Percentiles rank a stretch among this genome's conserved stretches.
phyloP scores from a whole-genome alignment of 2,329 filamentous ascomycete species.

The Phialocephala sp. region DNA sequence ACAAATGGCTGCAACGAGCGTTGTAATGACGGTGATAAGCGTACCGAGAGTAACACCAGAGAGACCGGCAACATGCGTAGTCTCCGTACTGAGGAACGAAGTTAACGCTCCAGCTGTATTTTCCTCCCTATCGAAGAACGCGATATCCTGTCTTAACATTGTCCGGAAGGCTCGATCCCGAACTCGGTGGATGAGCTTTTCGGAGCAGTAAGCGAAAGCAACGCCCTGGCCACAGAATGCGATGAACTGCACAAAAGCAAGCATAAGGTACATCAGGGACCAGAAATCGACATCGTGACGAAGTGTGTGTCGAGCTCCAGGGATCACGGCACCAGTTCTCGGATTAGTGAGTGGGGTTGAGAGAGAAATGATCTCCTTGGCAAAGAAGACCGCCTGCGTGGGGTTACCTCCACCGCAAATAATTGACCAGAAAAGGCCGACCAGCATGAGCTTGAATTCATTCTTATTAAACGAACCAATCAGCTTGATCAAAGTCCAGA shows the following conservation, averaged over 20 bases:
- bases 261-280: slow-evolving; percentile 86
- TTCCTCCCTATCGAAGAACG: slow-evolving; percentile 88
- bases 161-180: slow-evolving; percentile 82
- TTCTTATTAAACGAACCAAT: slow-evolving; percentile 79
- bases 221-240: slow-evolving; percentile 72
- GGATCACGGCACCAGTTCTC: slow-evolving; percentile 52
- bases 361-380: slow-evolving; percentile 81
- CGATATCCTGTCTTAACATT: slow-evolving; percentile 90
- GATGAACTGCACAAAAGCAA: slow-evolving; percentile 76
- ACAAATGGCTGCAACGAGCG: slow-evolving; percentile 74
- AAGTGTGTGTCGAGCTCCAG: slow-evolving; percentile 47
- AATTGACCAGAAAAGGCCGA: slow-evolving; percentile 75
- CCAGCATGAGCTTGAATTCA: slow-evolving; percentile 74
- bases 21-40: slow-evolving; percentile 79
- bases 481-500: slow-evolving; percentile 79
- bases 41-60: slow-evolving; percentile 89
- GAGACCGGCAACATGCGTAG: slow-evolving; percentile 85
- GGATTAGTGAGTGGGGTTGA: slow-evolving; percentile 50
- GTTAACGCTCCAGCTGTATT: slow-evolving; percentile 90
- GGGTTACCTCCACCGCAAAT: slow-evolving; percentile 85
- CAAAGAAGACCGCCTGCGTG: slow-evolving; percentile 79
- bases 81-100: slow-evolving; percentile 86
- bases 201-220: slow-evolving; percentile 84
- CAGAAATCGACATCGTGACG: slow-evolving; percentile 81
- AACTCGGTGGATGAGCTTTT: slow-evolving; percentile 81